A percentile compares a stretch with the other conserved stretches of the same genome.
Evolutionary conservation across 225 moss, liverwort and hornwort species (phyloP).

Genomic region (Polytrichum formosum): DNA sequence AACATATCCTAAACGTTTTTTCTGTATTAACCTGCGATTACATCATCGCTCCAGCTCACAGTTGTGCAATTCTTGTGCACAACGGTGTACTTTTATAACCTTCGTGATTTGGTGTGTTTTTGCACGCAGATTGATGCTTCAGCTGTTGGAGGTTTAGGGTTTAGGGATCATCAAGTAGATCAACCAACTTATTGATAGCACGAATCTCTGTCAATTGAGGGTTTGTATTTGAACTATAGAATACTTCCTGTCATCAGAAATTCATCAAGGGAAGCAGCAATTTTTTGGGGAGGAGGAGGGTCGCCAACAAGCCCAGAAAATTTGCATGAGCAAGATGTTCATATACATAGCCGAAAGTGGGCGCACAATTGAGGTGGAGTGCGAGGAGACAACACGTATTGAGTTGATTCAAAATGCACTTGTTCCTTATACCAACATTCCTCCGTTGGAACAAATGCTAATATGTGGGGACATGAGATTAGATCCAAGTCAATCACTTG

Average conservation of each 20-base stretch:
- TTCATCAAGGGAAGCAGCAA: neutral
- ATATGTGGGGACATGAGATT: slow-evolving; percentile 49
- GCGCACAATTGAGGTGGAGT: slow-evolving; percentile 48
- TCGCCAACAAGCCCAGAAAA: neutral
- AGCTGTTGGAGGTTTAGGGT: slow-evolving; percentile 1
- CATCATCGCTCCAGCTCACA: no score
- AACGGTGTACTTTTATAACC: no score
- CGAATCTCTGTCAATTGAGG: neutral
- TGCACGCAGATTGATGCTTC: no score
- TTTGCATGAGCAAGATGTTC: slow-evolving; percentile 25
- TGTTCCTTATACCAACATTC: slow-evolving; percentile 37
- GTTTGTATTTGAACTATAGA: neutral
- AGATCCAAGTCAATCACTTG: slow-evolving; percentile 33
- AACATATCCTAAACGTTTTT: no score
- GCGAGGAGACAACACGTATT: slow-evolving; percentile 38
- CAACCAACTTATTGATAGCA: neutral
- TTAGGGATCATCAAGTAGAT: neutral
- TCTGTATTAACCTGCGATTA: no score
- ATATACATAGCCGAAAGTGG: slow-evolving; percentile 61
- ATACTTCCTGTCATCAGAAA: no score
- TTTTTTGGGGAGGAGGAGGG: neutral
- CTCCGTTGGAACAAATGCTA: slow-evolving; percentile 59
- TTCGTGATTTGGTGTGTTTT: no score
- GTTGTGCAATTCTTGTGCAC: no score
- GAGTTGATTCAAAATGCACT: slow-evolving; percentile 40